A percentile compares a stretch with the other conserved stretches of the same genome.
Conservation (phyloP, 192 early-diverging fungal genomes). For the Pecoramyces ruminantium region DNA sequence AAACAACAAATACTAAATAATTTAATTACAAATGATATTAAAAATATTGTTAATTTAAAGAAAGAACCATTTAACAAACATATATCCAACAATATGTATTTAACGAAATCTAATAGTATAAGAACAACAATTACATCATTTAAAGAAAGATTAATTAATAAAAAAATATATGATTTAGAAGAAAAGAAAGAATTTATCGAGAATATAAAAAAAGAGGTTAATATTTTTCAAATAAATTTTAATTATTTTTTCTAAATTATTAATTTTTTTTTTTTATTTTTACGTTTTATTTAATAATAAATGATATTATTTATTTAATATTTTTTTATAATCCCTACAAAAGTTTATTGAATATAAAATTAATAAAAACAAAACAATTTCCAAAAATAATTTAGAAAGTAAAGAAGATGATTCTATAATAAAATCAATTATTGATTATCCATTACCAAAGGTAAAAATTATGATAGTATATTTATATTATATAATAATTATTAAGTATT, state of each 20-base stretch:
- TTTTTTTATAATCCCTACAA: too few species aligned
- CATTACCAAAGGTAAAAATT: background rate
- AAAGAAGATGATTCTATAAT: background rate
- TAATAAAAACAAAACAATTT: background rate
- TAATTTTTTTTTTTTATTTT: too few species aligned
- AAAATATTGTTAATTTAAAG: background rate
- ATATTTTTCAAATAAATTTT: too few species aligned
- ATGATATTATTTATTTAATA: background rate
- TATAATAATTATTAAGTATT: too few species aligned
- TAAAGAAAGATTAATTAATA: background rate
- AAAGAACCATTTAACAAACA: background rate
- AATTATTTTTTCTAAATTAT: too few species aligned
- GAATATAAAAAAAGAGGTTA: background rate
- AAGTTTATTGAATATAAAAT: background rate
- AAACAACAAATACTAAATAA: too few species aligned
- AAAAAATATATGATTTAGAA: background rate
- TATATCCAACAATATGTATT: background rate
- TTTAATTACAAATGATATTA: background rate
- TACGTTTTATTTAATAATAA: background rate
- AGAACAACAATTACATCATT: background rate
- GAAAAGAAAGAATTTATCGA: background rate
- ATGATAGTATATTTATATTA: too few species aligned
- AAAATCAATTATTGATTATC: background rate
- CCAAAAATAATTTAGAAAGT: background rate
- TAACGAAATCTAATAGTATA: background rate